Percentiles rank a stretch among this genome's conserved stretches.
These are phyloP conservation scores for Citrus australasica DNA, from an alignment of 345 rosid species.

Conservation along the genomic window DNA sequence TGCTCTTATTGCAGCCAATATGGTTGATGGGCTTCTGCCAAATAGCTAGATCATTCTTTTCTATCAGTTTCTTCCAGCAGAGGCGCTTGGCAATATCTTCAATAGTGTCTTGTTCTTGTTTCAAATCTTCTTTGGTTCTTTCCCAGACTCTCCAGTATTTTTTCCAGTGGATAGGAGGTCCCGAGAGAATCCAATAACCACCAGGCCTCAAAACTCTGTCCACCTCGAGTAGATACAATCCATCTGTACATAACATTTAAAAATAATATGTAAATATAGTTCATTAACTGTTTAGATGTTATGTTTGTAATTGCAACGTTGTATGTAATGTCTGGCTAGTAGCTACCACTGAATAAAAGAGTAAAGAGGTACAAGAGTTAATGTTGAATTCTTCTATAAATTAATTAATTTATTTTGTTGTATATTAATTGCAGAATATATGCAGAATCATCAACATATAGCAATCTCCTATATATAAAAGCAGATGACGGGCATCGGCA, in stretches of 20 bases:
- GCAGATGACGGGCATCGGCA: too few species aligned
- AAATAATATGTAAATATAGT: too few species aligned
- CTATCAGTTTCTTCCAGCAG: slow-evolving; percentile 91
- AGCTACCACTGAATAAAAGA: too few species aligned
- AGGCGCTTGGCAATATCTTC: slow-evolving; percentile 72
- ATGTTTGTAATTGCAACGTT: too few species aligned
- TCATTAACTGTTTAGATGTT: too few species aligned
- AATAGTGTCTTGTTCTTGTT: slow-evolving; percentile 76
- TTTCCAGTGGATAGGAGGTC: slow-evolving; percentile 93
- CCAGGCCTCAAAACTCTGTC: slow-evolving; percentile 93
- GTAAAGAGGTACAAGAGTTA: too few species aligned
- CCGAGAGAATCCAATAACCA: slow-evolving; percentile 97
- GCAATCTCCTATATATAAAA: too few species aligned
- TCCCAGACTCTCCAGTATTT: slow-evolving; percentile 95
- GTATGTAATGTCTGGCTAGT: too few species aligned
- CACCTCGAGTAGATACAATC: slow-evolving; percentile 79
- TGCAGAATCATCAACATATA: too few species aligned
- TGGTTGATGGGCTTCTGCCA: slow-evolving; percentile 94
- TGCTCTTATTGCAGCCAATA: slow-evolving; percentile 57
- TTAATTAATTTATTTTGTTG: too few species aligned
- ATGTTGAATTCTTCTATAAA: too few species aligned
- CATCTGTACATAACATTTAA: slow-evolving; percentile 42
- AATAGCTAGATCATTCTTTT: slow-evolving; percentile 64
- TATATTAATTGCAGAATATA: too few species aligned
- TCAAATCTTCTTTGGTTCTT: slow-evolving; percentile 73